Conservation (phyloP, 164 flowering plant genomes). For the Magnolia changhungtana region DNA sequence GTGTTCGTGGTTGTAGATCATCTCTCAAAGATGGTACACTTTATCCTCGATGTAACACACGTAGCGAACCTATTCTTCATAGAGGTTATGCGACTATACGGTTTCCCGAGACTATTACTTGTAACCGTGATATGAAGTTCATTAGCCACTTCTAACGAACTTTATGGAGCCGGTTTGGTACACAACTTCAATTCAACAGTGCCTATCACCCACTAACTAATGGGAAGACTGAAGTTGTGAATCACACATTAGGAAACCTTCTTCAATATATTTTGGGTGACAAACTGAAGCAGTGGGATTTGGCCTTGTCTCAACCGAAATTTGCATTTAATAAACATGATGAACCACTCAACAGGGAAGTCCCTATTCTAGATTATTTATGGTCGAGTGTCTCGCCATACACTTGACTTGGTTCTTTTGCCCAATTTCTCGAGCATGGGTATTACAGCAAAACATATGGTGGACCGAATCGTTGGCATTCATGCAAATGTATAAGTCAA, state of each 20-base stretch:
- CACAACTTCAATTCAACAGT: background rate
- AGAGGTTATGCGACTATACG: background rate
- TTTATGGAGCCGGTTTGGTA: background rate
- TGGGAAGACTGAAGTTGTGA: background rate
- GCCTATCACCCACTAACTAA: background rate
- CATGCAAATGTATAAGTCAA: too few species aligned
- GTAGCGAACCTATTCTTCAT: background rate
- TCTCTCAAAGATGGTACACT: background rate
- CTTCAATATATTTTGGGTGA: too few species aligned
- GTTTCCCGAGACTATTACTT: background rate
- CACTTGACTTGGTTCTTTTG: too few species aligned
- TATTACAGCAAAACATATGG: too few species aligned
- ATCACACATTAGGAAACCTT: background rate
- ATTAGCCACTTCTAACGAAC: background rate
- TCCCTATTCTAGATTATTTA: too few species aligned
- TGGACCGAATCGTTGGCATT: too few species aligned
- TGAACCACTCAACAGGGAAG: too few species aligned
- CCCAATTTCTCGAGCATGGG: too few species aligned
- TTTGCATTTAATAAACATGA: too few species aligned
- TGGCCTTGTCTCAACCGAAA: too few species aligned
- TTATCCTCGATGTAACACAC: background rate
- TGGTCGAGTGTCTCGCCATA: too few species aligned
- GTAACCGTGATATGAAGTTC: background rate
- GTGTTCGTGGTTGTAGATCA: background rate
- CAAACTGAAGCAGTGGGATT: too few species aligned